Percentiles rank a stretch among this genome's conserved stretches.
Conservation (phyloP, 2,329 filamentous ascomycete genomes). For the Verticillium alfalfae region DNA sequence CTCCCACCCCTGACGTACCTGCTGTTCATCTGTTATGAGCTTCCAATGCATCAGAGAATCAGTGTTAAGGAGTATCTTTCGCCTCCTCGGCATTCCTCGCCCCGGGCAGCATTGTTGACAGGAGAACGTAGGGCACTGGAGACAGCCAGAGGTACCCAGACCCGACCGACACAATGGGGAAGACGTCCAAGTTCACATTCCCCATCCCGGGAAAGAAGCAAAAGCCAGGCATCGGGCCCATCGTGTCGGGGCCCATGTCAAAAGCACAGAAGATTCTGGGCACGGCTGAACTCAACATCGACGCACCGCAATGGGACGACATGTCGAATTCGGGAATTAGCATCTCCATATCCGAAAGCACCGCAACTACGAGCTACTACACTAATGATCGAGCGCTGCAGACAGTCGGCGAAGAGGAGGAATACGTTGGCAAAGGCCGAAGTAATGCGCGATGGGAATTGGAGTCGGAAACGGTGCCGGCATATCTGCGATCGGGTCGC, state of each 20-base stretch:
- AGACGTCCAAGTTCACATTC: constrained; percentile 40
- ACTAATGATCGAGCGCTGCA: constrained; percentile 15
- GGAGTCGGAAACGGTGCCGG: constrained; percentile 41
- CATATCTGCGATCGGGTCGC: constrained; percentile 15
- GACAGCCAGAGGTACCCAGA: not conserved
- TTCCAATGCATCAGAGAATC: constrained; percentile 1
- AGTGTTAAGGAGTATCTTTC: not conserved
- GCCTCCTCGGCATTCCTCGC: not conserved
- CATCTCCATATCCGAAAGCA: constrained; percentile 35
- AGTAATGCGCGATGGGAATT: constrained; percentile 32
- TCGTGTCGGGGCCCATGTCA: constrained; percentile 32
- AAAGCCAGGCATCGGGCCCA: constrained; percentile 15
- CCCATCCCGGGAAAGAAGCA: constrained; percentile 42
- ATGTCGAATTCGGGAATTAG: constrained; percentile 37
- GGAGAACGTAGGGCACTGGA: not conserved
- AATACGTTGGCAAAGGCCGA: constrained; percentile 11
- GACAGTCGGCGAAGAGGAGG: constrained; percentile 4
- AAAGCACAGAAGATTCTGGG: constrained; percentile 49
- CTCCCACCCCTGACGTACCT: not conserved
- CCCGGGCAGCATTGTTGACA: not conserved
- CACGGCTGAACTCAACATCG: constrained; percentile 36
- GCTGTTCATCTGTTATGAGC: constrained; percentile 3
- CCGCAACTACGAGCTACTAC: constrained; percentile 23
- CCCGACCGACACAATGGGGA: constrained; percentile 24
- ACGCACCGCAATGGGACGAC: constrained; percentile 35